Evolutionary conservation across 306 rosid genomes (phyloP).

Genomic region (Fagus crenata): DNA sequence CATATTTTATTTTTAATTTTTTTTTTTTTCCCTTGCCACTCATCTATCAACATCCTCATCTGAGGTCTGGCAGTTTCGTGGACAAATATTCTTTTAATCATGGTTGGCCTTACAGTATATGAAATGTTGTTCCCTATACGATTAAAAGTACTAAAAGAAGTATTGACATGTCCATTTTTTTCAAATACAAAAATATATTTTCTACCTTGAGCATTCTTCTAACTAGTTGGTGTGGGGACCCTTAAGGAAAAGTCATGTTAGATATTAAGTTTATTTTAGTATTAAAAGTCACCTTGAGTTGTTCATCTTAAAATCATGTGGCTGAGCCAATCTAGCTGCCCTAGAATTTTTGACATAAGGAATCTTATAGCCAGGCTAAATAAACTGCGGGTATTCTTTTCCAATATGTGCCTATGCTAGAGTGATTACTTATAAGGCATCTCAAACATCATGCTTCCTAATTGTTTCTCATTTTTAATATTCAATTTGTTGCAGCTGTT

Average conservation of each 20-base stretch:
- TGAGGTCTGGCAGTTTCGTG: not conserved
- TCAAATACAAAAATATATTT: not conserved
- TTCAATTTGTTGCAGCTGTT: slow-evolving; percentile 6
- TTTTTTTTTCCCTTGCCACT: not conserved
- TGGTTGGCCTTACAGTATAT: not conserved
- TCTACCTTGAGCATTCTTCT: not conserved
- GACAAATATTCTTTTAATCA: not conserved
- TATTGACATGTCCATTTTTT: not conserved
- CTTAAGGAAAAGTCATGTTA: not conserved
- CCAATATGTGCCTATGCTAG: not conserved
- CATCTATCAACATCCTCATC: not conserved
- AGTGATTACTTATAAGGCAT: slow-evolving; percentile 1
- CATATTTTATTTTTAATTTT: not conserved
- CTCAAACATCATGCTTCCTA: not conserved
- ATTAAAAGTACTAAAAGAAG: not conserved
- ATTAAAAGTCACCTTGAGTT: not conserved
- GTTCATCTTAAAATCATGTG: not conserved
- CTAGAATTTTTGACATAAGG: not conserved
- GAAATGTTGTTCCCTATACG: not conserved
- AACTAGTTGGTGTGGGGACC: slow-evolving; percentile 1
- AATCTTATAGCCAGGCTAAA: not conserved
- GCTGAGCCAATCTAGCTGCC: not conserved
- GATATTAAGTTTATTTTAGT: not conserved
- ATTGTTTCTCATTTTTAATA: not conserved
- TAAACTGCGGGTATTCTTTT: not conserved